Conservation (phyloP, 108 stramenopile genomes). For the Schizochytrium sp. region DNA sequence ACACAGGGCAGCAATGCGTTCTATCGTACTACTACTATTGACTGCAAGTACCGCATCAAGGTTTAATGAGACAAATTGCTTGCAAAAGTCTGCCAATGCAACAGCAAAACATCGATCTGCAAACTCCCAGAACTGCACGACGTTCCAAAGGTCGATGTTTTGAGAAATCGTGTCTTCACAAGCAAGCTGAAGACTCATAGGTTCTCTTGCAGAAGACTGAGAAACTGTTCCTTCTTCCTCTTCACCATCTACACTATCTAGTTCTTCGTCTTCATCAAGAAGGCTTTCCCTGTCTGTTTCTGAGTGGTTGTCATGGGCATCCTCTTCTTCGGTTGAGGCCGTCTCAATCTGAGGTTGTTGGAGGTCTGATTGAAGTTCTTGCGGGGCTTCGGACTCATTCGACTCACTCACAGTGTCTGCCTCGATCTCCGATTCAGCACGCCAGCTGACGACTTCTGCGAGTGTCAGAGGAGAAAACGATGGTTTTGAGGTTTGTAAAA, state of each 20-base stretch:
- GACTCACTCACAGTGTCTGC: not conserved
- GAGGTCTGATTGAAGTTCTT: too few species aligned
- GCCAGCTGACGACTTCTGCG: not conserved
- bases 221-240: not conserved
- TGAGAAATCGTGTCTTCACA: constrained; percentile 18
- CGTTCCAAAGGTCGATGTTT: constrained; percentile 27
- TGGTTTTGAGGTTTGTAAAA: not conserved
- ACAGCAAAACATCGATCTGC: not conserved
- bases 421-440: not conserved
- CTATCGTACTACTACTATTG: not conserved
- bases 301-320: not conserved
- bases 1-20: not conserved
- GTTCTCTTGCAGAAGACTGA: not conserved
- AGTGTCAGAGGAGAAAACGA: not conserved
- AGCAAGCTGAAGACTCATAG: constrained; percentile 17
- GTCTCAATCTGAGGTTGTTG: too few species aligned
- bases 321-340: not conserved
- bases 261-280: not conserved
- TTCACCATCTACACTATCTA: not conserved
- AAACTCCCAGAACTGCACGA: constrained; percentile 36
- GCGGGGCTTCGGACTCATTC: not conserved
- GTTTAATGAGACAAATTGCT: not conserved
- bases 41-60: constrained; percentile 17
- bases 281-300: not conserved
- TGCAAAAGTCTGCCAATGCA: not conserved